A percentile compares a stretch with the other conserved stretches of the same genome.
Evolutionary conservation across 164 flowering plant species (phyloP).

Genomic region (Akebia trifoliata): DNA sequence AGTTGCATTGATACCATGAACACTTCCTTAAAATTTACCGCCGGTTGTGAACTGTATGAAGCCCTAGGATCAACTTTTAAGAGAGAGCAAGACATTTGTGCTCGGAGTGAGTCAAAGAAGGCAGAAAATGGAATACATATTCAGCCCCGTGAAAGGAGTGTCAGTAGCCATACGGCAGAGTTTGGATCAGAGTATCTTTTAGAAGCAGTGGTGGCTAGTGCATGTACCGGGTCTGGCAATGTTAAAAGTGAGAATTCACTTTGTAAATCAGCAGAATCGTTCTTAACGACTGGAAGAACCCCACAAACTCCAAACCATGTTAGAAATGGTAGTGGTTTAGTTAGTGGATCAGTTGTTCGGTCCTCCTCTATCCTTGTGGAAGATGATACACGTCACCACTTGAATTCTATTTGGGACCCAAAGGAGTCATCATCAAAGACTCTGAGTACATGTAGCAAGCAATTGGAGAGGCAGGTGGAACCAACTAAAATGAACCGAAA

Average conservation of each 20-base stretch:
- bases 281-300: slow-evolving; percentile 36
- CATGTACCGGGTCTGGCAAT: slow-evolving; percentile 28
- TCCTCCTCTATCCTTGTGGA: slow-evolving; percentile 17
- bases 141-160: slow-evolving; percentile 34
- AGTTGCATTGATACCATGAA: slow-evolving; percentile 20
- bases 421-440: slow-evolving; percentile 43
- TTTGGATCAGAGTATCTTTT: slow-evolving; percentile 46
- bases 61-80: slow-evolving; percentile 59
- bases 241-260: slow-evolving; percentile 33
- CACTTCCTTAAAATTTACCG: slow-evolving; percentile 35
- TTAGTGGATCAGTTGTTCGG: slow-evolving; percentile 30
- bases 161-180: slow-evolving; percentile 31
- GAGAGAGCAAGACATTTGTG: slow-evolving; percentile 19
- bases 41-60: slow-evolving; percentile 67
- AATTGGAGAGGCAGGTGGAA: slow-evolving; percentile 37
- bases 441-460: slow-evolving; percentile 48
- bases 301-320: slow-evolving; percentile 31
- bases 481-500: slow-evolving; percentile 44
- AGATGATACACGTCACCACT: slow-evolving; percentile 25
- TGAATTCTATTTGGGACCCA: slow-evolving; percentile 33
- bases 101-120: slow-evolving; percentile 27
- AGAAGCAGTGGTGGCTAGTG: slow-evolving; percentile 58
- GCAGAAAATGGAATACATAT: slow-evolving; percentile 20
- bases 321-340: slow-evolving; percentile 26
- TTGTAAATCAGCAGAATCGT: slow-evolving; percentile 35